These are phyloP conservation scores for Coemansia sp. DNA, from an alignment of 192 early-diverging fungal species.

Conservation along the genomic window DNA sequence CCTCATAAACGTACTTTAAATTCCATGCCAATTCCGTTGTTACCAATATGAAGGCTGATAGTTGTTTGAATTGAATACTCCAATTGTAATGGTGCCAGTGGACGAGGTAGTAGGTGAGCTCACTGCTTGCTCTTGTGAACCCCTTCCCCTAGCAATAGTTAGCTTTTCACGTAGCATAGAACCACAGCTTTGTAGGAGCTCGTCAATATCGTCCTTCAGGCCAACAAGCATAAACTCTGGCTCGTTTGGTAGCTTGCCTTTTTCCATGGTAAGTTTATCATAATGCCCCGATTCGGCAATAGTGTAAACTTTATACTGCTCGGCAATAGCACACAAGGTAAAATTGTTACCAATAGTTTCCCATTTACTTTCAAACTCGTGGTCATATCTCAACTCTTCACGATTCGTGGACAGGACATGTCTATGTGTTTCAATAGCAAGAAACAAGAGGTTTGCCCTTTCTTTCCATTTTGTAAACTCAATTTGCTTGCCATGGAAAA, in stretches of 20 bases:
- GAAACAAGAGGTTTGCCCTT: not conserved
- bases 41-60: too few relatives aligned
- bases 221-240: not conserved
- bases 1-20: too few relatives aligned
- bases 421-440: not conserved
- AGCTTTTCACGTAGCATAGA: not conserved
- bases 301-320: not conserved
- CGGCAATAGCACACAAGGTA: not conserved
- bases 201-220: not conserved
- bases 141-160: not conserved
- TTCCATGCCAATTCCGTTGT: too few relatives aligned
- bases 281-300: not conserved
- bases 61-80: too few relatives aligned
- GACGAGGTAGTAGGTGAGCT: not conserved
- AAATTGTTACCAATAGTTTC: not conserved
- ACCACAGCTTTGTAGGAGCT: not conserved
- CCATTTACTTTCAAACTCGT: not conserved
- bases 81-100: not conserved
- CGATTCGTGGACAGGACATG: not conserved
- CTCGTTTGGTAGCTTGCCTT: not conserved
- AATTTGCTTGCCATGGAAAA: not conserved
- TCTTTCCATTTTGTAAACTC: not conserved
- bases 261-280: not conserved
- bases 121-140: not conserved
- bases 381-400: not conserved